Conservation (phyloP, 2,329 filamentous ascomycete genomes). For the Sphaerulina vaccinii region DNA sequence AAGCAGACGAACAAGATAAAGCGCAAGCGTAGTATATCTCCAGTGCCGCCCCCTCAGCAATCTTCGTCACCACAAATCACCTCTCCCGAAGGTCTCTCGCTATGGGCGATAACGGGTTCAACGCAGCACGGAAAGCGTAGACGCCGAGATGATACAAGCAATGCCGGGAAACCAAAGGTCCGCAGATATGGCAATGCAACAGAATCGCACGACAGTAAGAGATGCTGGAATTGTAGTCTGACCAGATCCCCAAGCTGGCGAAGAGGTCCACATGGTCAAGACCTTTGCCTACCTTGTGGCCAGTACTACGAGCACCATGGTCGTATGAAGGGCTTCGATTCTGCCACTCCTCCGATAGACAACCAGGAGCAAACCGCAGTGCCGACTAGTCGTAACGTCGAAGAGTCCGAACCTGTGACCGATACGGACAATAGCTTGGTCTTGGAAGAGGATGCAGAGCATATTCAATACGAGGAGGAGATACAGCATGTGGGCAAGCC, state of each 20-base stretch:
- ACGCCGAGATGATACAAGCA: slow-evolving; percentile 1
- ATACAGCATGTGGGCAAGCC: not conserved
- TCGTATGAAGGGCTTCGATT: slow-evolving; percentile 31
- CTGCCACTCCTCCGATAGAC: slow-evolving; percentile 21
- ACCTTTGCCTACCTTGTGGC: slow-evolving; percentile 34
- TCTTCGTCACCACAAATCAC: slow-evolving; percentile 15
- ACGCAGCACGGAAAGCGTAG: slow-evolving; percentile 6
- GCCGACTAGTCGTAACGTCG: not conserved
- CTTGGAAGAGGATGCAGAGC: not conserved
- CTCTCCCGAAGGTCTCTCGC: slow-evolving; percentile 19
- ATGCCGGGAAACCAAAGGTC: not conserved
- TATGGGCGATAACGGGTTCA: slow-evolving; percentile 23
- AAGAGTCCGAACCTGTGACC: not conserved
- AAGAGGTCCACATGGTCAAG: slow-evolving; percentile 30
- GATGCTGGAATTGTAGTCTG: slow-evolving; percentile 33
- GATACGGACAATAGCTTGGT: not conserved
- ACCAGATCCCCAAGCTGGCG: slow-evolving; percentile 29
- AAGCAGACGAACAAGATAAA: slow-evolving; percentile 11
- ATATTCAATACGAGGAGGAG: not conserved
- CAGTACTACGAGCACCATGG: slow-evolving; percentile 34
- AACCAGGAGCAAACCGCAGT: not conserved
- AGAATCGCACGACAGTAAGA: slow-evolving; percentile 12
- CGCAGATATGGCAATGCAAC: slow-evolving; percentile 11
- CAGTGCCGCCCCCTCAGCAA: slow-evolving; percentile 7
- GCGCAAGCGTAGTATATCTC: slow-evolving; percentile 18